Conservation (phyloP, 768 basidiomycete species). For the Calocybe cyanea region DNA sequence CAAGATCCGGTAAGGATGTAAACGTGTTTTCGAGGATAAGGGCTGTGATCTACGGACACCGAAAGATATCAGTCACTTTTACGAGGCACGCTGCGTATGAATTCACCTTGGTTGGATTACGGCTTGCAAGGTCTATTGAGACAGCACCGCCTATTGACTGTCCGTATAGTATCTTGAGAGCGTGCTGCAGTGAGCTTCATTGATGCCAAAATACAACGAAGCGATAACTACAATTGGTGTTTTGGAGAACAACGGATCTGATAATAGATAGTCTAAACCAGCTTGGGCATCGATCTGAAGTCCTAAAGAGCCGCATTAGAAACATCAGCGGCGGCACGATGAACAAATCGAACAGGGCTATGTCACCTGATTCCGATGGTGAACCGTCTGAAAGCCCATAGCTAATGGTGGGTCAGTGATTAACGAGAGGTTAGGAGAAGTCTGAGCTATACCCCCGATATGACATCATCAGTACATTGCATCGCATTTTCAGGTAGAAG, state of each 20-base stretch:
- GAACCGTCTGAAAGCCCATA: constrained; percentile 88
- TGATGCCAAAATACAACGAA: too few species aligned
- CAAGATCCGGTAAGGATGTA: constrained; percentile 73
- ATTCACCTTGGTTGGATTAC: constrained; percentile 63
- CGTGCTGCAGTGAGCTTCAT: too few species aligned
- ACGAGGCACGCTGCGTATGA: not conserved
- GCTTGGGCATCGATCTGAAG: constrained; percentile 84
- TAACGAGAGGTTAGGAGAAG: not conserved
- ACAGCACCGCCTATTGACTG: constrained; percentile 94
- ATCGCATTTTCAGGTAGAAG: constrained; percentile 79
- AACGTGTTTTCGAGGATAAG: constrained; percentile 94
- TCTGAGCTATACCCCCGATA: constrained; percentile 79
- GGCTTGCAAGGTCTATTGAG: constrained; percentile 79
- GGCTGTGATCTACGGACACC: constrained; percentile 55
- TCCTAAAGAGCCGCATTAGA: constrained; percentile 36
- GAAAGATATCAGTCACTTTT: not conserved
- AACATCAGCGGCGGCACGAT: not conserved
- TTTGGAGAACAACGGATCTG: constrained; percentile 57
- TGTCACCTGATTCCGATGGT: constrained; percentile 81
- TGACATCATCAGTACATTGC: constrained; percentile 92
- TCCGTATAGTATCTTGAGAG: constrained; percentile 67
- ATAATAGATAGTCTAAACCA: constrained; percentile 66
- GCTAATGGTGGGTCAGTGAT: constrained; percentile 37
- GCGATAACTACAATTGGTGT: constrained; percentile 55
- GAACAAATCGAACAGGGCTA: constrained; percentile 5